Percentiles rank a stretch among this genome's conserved stretches.
phyloP scores from a whole-genome alignment of 768 basidiomycete genomes.

The Leccinum rimulosum region DNA sequence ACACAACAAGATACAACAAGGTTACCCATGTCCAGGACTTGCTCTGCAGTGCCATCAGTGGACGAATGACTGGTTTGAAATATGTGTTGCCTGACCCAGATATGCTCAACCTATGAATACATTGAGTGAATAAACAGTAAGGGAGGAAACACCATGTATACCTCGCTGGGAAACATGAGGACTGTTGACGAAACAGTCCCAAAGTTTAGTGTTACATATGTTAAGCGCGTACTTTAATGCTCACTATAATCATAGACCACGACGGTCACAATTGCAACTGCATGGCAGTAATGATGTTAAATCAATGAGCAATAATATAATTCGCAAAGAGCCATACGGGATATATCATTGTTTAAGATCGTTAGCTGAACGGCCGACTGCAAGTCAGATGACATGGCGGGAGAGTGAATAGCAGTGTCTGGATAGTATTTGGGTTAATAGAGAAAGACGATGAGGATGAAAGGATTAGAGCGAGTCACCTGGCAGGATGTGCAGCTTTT shows the following conservation, averaged over 20 bases:
- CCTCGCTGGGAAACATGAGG: too few relatives aligned
- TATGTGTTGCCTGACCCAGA: not conserved
- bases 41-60: not conserved
- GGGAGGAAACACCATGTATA: too few relatives aligned
- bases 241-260: not conserved
- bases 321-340: not conserved
- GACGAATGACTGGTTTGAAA: not conserved
- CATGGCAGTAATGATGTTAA: not conserved
- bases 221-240: too few relatives aligned
- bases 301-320: not conserved
- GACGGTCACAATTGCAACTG: not conserved
- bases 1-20: not conserved
- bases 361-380: not conserved
- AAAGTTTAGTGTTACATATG: not conserved
- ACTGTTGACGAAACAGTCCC: not conserved
- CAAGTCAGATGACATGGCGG: not conserved
- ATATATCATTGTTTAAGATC: not conserved
- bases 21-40: not conserved
- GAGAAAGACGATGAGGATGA: not conserved
- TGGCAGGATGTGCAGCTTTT: not conserved
- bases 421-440: not conserved
- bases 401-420: not conserved
- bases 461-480: not conserved
- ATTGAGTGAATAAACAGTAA: too few relatives aligned
- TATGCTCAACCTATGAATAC: not conserved